Conservation (phyloP, 805 yeast genomes). For the Peterozyma xylosa region DNA sequence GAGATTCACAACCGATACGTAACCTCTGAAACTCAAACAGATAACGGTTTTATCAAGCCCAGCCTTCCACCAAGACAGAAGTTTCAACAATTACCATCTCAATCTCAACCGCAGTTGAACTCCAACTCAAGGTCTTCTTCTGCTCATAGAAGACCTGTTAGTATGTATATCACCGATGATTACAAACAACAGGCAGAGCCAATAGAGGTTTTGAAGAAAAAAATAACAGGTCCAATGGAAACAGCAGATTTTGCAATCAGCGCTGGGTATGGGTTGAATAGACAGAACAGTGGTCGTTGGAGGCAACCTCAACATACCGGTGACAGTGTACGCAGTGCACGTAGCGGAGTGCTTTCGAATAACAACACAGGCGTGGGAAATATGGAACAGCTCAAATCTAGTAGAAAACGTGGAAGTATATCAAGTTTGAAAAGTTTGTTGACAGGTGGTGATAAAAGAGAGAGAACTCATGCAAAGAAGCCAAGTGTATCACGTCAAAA, state of each 20-base stretch:
- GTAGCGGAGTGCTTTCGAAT: conserved; percentile 10
- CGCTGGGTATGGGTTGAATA: conserved; percentile 26
- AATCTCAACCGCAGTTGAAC: background rate
- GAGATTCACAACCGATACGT: conserved; percentile 1
- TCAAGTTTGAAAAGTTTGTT: conserved; percentile 24
- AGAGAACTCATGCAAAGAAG: conserved; percentile 1
- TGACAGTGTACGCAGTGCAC: conserved; percentile 18
- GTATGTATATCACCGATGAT: conserved; percentile 22
- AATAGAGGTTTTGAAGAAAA: conserved; percentile 4
- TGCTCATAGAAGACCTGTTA: conserved; percentile 20
- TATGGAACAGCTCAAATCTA: conserved; percentile 9
- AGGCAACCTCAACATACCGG: conserved; percentile 25
- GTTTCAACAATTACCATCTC: background rate
- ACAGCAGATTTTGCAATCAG: conserved; percentile 26
- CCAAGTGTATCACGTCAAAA: conserved; percentile 4
- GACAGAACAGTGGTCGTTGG: conserved; percentile 24
- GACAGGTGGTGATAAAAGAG: conserved; percentile 26
- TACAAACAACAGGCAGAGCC: conserved; percentile 6
- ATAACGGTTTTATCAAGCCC: background rate
- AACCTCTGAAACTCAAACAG: background rate
- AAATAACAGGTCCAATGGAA: conserved; percentile 13
- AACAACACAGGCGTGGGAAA: conserved; percentile 5
- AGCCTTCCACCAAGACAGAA: background rate
- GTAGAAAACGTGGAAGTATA: conserved; percentile 25
- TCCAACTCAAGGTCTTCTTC: conserved; percentile 2